phyloP scores from a whole-genome alignment of 306 rosid genomes.

The Quercus variabilis region DNA sequence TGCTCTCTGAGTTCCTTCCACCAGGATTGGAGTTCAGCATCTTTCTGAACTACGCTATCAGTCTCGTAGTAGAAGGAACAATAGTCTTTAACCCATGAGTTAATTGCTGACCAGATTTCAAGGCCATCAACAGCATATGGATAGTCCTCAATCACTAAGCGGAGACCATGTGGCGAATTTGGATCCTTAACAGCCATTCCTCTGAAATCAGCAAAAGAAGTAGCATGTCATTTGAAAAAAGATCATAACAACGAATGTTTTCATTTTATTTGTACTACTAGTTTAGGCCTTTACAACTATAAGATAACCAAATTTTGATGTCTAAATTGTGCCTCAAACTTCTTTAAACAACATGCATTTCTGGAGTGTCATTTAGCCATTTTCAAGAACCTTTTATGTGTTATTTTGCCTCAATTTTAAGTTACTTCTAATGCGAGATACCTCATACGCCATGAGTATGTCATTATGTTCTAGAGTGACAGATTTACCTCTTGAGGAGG shows the following conservation, averaged over 20 bases:
- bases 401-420: background rate
- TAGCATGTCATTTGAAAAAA: conserved; percentile 4
- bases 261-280: background rate
- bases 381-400: background rate
- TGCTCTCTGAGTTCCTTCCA: conserved; percentile 52
- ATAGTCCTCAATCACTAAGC: conserved; percentile 46
- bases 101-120: conserved; percentile 58
- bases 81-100: conserved; percentile 50
- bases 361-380: background rate
- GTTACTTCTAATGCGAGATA: background rate
- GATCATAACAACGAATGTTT: background rate
- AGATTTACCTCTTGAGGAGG: conserved; percentile 65
- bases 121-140: conserved; percentile 66
- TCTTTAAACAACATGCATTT: background rate
- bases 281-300: background rate
- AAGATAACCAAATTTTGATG: background rate
- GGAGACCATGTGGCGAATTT: conserved; percentile 29
- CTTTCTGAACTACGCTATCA: conserved; percentile 24
- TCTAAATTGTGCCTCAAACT: background rate
- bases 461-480: background rate
- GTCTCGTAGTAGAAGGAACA: conserved; percentile 43
- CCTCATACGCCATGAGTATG: background rate
- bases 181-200: conserved; percentile 52
- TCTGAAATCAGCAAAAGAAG: conserved; percentile 27
- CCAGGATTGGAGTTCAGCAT: conserved; percentile 52